Percentiles rank a stretch among this genome's conserved stretches.
Conservation (phyloP, 768 basidiomycete genomes). For the Infundibulicybe gibba region DNA sequence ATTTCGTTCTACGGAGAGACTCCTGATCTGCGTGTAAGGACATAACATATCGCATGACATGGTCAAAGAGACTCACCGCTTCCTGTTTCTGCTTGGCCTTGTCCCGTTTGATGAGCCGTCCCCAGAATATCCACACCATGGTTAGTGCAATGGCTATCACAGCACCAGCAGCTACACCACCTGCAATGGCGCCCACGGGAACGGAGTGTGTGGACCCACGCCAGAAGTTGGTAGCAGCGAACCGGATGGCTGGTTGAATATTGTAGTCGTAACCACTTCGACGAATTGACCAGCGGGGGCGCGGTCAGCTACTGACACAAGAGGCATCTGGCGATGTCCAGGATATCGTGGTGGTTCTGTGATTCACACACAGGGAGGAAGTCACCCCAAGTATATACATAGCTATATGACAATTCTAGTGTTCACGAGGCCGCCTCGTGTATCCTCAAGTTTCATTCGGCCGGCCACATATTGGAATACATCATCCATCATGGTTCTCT, state of each 20-base stretch:
- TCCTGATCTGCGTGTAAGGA: slow-evolving; percentile 13
- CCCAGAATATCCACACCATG: slow-evolving; percentile 45
- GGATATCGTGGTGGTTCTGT: too few relatives aligned
- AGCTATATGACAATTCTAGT: too few relatives aligned
- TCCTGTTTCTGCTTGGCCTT: slow-evolving; percentile 23
- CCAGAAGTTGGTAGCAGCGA: background rate
- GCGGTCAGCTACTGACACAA: too few relatives aligned
- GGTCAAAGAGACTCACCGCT: slow-evolving; percentile 12
- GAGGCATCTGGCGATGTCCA: too few relatives aligned
- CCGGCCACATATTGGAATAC: slow-evolving; percentile 2
- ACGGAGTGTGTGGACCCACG: slow-evolving; percentile 16
- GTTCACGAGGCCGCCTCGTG: too few relatives aligned
- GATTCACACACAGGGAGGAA: too few relatives aligned
- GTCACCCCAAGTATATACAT: too few relatives aligned
- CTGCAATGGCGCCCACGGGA: slow-evolving; percentile 48
- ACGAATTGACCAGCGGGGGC: background rate
- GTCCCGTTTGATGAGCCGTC: slow-evolving; percentile 33
- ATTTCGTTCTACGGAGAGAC: slow-evolving; percentile 21
- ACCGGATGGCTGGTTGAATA: slow-evolving; percentile 8
- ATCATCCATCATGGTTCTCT: background rate
- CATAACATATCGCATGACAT: background rate
- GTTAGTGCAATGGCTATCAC: slow-evolving; percentile 39
- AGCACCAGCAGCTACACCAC: slow-evolving; percentile 45
- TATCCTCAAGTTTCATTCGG: too few relatives aligned
- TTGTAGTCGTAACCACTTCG: slow-evolving; percentile 10